Percentiles rank a stretch among this genome's conserved stretches.
Conservation (phyloP, 2,329 filamentous ascomycete genomes). For the Botryotinia calthae region DNA sequence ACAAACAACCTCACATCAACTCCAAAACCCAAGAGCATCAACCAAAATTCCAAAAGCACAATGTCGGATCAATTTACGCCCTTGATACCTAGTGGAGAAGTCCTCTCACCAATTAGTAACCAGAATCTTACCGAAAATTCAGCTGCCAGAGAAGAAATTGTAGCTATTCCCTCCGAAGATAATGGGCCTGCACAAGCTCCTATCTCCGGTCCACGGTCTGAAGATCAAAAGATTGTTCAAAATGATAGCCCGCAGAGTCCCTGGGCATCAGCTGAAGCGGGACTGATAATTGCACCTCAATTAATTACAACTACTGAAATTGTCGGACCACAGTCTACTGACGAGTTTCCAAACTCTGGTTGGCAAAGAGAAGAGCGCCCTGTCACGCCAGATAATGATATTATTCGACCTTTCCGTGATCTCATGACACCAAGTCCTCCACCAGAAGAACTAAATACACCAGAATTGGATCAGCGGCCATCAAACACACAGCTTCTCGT, state of each 20-base stretch:
- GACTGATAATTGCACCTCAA: neutral
- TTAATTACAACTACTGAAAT: neutral
- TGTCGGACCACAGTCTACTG: neutral
- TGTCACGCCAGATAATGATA: conserved; percentile 21
- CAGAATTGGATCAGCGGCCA: neutral
- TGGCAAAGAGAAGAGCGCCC: conserved; percentile 28
- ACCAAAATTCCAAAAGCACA: neutral
- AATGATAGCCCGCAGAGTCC: conserved; percentile 18
- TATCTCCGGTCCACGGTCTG: no score
- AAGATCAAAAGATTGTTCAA: neutral
- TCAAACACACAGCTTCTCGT: conserved; percentile 31
- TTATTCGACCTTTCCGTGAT: conserved; percentile 30
- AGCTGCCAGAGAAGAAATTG: neutral
- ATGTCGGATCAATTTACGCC: neutral
- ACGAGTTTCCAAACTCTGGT: conserved; percentile 3
- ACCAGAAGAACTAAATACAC: conserved; percentile 3
- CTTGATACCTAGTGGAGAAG: neutral
- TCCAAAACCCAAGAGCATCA: neutral
- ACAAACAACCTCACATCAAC: conserved; percentile 8
- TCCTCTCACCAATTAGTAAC: neutral
- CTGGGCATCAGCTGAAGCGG: conserved; percentile 13
- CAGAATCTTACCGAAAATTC: neutral
- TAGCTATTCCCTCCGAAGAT: neutral
- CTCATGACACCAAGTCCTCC: conserved; percentile 28
- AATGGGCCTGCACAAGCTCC: no score